Conservation (phyloP, 2,329 filamentous ascomycete species). For the Tolypocladium ovalisporum region DNA sequence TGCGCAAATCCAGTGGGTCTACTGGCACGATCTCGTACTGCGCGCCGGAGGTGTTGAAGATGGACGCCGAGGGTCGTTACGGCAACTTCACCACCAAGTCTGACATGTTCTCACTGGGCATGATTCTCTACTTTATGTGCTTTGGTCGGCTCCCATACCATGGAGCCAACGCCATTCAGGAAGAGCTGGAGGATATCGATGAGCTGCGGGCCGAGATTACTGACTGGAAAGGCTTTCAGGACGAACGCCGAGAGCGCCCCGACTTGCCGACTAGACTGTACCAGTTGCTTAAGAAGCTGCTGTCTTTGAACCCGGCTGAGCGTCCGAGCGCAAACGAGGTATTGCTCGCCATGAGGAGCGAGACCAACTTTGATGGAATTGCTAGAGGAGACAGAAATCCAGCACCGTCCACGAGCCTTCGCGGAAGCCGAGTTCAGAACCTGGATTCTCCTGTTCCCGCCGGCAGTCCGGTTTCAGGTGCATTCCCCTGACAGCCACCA, state of each 20-base stretch:
- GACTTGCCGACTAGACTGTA: conserved; percentile 85
- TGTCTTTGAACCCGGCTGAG: conserved; percentile 65
- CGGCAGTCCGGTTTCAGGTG: conserved; percentile 37
- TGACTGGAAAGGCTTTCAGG: conserved; percentile 77
- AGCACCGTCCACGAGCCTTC: conserved; percentile 27
- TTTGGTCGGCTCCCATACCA: conserved; percentile 81
- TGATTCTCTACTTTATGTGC: conserved; percentile 98
- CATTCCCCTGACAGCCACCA: conserved; percentile 3
- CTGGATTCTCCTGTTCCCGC: conserved; percentile 42
- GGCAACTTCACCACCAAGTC: conserved; percentile 96
- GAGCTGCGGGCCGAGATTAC: conserved; percentile 75
- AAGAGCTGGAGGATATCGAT: conserved; percentile 88
- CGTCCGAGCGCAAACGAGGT: conserved; percentile 83
- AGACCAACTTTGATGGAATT: conserved; percentile 38
- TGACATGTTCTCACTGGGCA: conserved; percentile 94
- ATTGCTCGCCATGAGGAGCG: conserved; percentile 62
- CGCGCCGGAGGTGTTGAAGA: conserved; percentile 80
- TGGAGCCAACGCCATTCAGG: conserved; percentile 73
- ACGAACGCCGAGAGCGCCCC: conserved; percentile 60
- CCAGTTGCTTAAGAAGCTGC: conserved; percentile 66
- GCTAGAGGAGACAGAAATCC: conserved; percentile 20
- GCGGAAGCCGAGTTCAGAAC: conserved; percentile 39
- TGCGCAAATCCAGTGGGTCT: conserved; percentile 80
- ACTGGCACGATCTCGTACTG: conserved; percentile 98
- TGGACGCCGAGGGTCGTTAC: conserved; percentile 57